Evolutionary conservation across 371 early-diverging fungal genomes (phyloP).

Genomic region (Coemansia sp.): DNA sequence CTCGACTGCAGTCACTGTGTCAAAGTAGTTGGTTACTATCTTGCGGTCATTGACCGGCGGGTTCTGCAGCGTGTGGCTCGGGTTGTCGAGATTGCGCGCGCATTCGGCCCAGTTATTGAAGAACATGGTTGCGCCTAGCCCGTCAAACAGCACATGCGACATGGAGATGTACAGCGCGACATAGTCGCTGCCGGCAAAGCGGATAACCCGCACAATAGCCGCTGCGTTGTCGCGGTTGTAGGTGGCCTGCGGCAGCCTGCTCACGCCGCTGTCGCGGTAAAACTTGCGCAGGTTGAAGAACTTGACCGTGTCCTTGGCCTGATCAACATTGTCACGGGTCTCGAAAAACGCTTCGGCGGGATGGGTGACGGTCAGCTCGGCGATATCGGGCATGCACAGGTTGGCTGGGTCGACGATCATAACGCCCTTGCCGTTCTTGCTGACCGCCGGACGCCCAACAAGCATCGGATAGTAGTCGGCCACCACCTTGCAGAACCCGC

Average conservation of each 20-base stretch:
- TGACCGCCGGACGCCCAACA: slow-evolving; percentile 29
- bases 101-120: slow-evolving; percentile 44
- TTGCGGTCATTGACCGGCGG: slow-evolving; percentile 30
- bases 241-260: slow-evolving; percentile 22
- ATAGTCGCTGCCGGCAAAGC: slow-evolving; percentile 31
- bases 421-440: slow-evolving; percentile 21
- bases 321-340: not conserved
- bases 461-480: slow-evolving; percentile 43
- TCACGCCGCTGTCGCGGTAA: slow-evolving; percentile 21
- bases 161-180: slow-evolving; percentile 25
- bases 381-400: slow-evolving; percentile 38
- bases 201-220: slow-evolving; percentile 21
- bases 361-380: slow-evolving; percentile 18
- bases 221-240: slow-evolving; percentile 33
- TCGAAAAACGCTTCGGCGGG: slow-evolving; percentile 31
- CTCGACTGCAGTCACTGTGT: slow-evolving; percentile 10
- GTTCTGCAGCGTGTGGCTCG: slow-evolving; percentile 1
- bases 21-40: slow-evolving; percentile 23
- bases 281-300: slow-evolving; percentile 39
- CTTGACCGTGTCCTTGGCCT: not conserved
- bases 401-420: slow-evolving; percentile 26
- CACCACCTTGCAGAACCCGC: slow-evolving; percentile 22
- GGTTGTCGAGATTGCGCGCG: slow-evolving; percentile 19
- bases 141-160: slow-evolving; percentile 41
- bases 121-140: slow-evolving; percentile 10